A percentile compares a stretch with the other conserved stretches of the same genome.
Evolutionary conservation across 192 early-diverging fungal genomes (phyloP).

Genomic region (Jimgerdemannia flammicorona): DNA sequence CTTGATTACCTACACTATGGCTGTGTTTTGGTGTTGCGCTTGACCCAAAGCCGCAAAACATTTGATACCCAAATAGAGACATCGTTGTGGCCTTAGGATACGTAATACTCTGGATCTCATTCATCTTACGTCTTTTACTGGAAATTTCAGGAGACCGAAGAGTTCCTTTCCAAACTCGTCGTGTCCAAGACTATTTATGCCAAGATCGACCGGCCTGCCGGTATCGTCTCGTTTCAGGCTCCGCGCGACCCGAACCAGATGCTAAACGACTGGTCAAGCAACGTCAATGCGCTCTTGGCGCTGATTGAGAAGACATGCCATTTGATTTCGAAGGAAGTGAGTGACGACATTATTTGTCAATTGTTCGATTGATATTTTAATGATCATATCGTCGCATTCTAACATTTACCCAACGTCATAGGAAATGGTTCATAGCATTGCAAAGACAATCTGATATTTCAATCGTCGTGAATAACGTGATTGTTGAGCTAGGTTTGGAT

Average conservation of each 20-base stretch:
- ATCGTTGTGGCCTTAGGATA: background rate
- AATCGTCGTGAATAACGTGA: too few species aligned
- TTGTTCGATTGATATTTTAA: background rate
- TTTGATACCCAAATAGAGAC: too few species aligned
- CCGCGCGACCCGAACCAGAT: constrained; percentile 84
- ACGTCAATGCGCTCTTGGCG: constrained; percentile 82
- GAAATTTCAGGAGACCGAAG: constrained; percentile 77
- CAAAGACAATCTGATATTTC: constrained; percentile 45
- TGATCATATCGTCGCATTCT: background rate
- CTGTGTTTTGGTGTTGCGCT: background rate
- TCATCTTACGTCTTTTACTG: background rate
- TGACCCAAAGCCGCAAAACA: too few species aligned
- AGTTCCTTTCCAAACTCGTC: constrained; percentile 90
- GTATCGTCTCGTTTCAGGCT: constrained; percentile 83
- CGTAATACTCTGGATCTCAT: background rate
- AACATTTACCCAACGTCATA: background rate
- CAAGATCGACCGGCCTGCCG: constrained; percentile 89
- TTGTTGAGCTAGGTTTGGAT: too few species aligned
- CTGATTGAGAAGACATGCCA: constrained; percentile 96
- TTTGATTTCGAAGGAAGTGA: constrained; percentile 77
- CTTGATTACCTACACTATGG: background rate
- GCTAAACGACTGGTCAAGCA: constrained; percentile 91
- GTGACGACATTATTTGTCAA: background rate
- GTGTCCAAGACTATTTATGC: constrained; percentile 95
- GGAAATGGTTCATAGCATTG: constrained; percentile 85